Conservation (phyloP, 2,329 filamentous ascomycete species). For the Scolecobasidium constrictum region DNA sequence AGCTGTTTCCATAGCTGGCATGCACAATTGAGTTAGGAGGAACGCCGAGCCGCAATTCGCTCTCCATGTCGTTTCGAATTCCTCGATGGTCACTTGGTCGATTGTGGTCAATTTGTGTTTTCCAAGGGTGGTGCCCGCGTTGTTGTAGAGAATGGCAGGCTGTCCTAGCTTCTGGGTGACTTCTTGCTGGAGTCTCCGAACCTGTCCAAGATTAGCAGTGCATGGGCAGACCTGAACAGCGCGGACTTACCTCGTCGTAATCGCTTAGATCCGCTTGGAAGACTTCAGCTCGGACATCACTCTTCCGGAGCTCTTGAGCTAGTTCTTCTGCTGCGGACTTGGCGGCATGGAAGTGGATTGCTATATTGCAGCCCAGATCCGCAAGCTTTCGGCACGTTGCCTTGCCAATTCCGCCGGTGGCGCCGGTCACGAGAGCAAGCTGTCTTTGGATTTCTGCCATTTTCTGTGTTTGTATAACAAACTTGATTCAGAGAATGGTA, state of each 20-base stretch:
- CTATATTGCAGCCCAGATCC: conserved; percentile 29
- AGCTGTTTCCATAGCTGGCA: conserved; percentile 24
- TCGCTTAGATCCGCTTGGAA: conserved; percentile 25
- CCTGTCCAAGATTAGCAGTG: conserved; percentile 14
- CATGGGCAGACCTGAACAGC: neutral
- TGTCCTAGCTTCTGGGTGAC: conserved; percentile 22
- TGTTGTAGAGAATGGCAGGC: conserved; percentile 32
- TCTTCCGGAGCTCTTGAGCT: conserved; percentile 18
- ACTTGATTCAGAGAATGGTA: too few relatives aligned
- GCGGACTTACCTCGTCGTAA: conserved; percentile 23
- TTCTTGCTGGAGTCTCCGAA: conserved; percentile 22
- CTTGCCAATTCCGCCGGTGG: conserved; percentile 34
- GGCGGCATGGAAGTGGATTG: conserved; percentile 32
- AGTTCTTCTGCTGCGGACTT: conserved; percentile 15
- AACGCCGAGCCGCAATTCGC: conserved; percentile 26
- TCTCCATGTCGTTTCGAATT: conserved; percentile 27
- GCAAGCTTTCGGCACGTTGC: conserved; percentile 31
- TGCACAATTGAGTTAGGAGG: conserved; percentile 27
- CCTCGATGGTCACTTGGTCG: conserved; percentile 22
- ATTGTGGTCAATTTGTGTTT: conserved; percentile 19
- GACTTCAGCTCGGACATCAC: conserved; percentile 19
- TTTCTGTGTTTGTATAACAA: too few relatives aligned
- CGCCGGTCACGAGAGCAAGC: conserved; percentile 30
- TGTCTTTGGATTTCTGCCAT: conserved; percentile 13
- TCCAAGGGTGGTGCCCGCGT: conserved; percentile 19